Evolutionary conservation across 2,329 filamentous ascomycete genomes (phyloP).

Genomic region (Fusarium buharicum): DNA sequence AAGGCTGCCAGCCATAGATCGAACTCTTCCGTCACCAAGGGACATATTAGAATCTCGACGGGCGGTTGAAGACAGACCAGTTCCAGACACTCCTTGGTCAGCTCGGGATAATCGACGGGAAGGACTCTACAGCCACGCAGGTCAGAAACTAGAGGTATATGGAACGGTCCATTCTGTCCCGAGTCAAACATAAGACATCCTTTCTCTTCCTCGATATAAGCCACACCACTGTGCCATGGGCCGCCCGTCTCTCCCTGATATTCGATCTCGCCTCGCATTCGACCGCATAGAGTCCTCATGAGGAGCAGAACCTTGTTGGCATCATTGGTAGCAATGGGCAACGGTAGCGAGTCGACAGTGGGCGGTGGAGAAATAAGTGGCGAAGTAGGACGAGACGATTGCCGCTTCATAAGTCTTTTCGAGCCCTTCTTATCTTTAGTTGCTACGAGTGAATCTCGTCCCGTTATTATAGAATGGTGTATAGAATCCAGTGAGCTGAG

Average conservation of each 20-base stretch:
- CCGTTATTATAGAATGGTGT: slow-evolving; percentile 54
- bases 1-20: slow-evolving; percentile 84
- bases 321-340: slow-evolving; percentile 72
- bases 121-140: slow-evolving; percentile 78
- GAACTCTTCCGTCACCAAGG: slow-evolving; percentile 71
- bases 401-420: slow-evolving; percentile 65
- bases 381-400: slow-evolving; percentile 67
- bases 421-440: slow-evolving; percentile 57
- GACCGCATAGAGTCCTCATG: slow-evolving; percentile 81
- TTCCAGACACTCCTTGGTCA: slow-evolving; percentile 62
- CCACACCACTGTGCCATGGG: slow-evolving; percentile 76
- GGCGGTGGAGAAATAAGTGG: slow-evolving; percentile 65
- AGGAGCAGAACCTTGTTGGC: slow-evolving; percentile 77
- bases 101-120: slow-evolving; percentile 60
- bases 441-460: slow-evolving; percentile 51
- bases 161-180: slow-evolving; percentile 71
- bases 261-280: slow-evolving; percentile 82
- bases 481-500: slow-evolving; percentile 54
- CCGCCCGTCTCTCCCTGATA: slow-evolving; percentile 71
- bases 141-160: slow-evolving; percentile 75
- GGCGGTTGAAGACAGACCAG: slow-evolving; percentile 63
- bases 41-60: slow-evolving; percentile 72
- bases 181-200: slow-evolving; percentile 80
- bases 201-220: slow-evolving; percentile 80
- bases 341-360: slow-evolving; percentile 68